A percentile compares a stretch with the other conserved stretches of the same genome.
Conservation (phyloP, 345 rosid genomes). For the Cardamine occulta region DNA sequence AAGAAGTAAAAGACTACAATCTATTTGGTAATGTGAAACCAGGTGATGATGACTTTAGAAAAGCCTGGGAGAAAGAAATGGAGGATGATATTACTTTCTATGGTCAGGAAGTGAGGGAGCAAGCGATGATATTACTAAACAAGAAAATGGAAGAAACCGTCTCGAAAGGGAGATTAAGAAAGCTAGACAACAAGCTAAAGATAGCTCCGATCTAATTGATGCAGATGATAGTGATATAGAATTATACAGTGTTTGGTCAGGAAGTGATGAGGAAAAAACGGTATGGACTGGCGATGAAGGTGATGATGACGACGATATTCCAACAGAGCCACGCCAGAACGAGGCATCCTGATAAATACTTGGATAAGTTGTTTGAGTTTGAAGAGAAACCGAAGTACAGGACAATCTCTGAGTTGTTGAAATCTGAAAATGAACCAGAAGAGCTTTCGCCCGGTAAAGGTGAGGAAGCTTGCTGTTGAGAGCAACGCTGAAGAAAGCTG, state of each 20-base stretch:
- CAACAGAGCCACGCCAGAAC: constrained; percentile 77
- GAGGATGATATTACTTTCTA: constrained; percentile 54
- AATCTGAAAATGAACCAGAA: constrained; percentile 79
- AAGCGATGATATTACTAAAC: constrained; percentile 41
- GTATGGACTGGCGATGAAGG: constrained; percentile 93
- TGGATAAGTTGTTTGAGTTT: constrained; percentile 86
- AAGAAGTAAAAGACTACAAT: constrained; percentile 61
- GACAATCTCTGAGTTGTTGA: constrained; percentile 76
- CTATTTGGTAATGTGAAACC: constrained; percentile 69
- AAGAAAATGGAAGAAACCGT: constrained; percentile 27
- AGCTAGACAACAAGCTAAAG: constrained; percentile 76
- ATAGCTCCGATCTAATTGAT: constrained; percentile 66
- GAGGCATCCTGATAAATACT: constrained; percentile 75
- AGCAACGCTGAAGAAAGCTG: constrained; percentile 86
- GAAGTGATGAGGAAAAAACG: constrained; percentile 90
- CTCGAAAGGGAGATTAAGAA: constrained; percentile 64
- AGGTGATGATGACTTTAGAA: constrained; percentile 63
- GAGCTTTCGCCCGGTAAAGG: constrained; percentile 92
- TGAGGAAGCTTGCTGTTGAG: constrained; percentile 89
- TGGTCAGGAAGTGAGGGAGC: constrained; percentile 96
- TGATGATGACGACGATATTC: constrained; percentile 78
- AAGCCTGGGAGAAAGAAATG: constrained; percentile 72
- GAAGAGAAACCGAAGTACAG: constrained; percentile 91
- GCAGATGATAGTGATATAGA: constrained; percentile 95
- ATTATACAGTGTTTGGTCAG: constrained; percentile 83